These are phyloP conservation scores for Verticillium zaregamsianum DNA, from an alignment of 2,329 filamentous ascomycete genomes.

Conservation along the genomic window DNA sequence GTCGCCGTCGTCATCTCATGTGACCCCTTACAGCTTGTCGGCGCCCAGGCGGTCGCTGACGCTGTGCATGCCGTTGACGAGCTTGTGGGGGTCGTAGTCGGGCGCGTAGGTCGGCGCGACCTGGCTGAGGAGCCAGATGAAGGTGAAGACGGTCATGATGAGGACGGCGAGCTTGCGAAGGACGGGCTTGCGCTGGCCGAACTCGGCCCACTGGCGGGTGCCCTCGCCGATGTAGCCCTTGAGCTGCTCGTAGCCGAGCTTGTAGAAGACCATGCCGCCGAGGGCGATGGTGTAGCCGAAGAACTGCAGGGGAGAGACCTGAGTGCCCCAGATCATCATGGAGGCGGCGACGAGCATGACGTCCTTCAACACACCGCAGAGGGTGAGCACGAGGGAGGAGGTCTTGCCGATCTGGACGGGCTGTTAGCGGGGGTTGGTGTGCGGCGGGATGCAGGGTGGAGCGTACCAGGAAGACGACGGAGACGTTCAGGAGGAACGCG, in stretches of 20 bases:
- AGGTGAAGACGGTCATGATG: conserved; percentile 52
- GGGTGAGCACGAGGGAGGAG: conserved; percentile 78
- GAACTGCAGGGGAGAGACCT: conserved; percentile 70
- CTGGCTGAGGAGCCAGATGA: conserved; percentile 68
- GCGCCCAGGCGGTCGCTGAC: conserved; percentile 1
- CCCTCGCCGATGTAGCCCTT: conserved; percentile 73
- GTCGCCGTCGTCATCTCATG: background rate
- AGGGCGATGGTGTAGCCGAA: conserved; percentile 82
- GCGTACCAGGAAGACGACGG: conserved; percentile 79
- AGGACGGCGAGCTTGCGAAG: conserved; percentile 75
- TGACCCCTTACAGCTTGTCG: background rate
- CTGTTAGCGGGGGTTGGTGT: background rate
- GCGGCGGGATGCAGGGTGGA: background rate
- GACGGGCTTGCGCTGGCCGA: conserved; percentile 71
- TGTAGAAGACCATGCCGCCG: conserved; percentile 78
- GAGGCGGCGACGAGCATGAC: conserved; percentile 76
- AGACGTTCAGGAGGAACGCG: conserved; percentile 79
- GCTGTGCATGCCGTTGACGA: conserved; percentile 43
- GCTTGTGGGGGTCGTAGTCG: conserved; percentile 47
- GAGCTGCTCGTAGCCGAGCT: conserved; percentile 77
- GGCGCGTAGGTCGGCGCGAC: conserved; percentile 58
- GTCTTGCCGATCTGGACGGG: conserved; percentile 75
- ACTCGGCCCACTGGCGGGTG: conserved; percentile 79
- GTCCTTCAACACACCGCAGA: conserved; percentile 85
- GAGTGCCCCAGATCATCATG: conserved; percentile 77